These are phyloP conservation scores for Aspergillus funiculosus DNA, from an alignment of 495 filamentous ascomycete genomes.

Conservation along the genomic window DNA sequence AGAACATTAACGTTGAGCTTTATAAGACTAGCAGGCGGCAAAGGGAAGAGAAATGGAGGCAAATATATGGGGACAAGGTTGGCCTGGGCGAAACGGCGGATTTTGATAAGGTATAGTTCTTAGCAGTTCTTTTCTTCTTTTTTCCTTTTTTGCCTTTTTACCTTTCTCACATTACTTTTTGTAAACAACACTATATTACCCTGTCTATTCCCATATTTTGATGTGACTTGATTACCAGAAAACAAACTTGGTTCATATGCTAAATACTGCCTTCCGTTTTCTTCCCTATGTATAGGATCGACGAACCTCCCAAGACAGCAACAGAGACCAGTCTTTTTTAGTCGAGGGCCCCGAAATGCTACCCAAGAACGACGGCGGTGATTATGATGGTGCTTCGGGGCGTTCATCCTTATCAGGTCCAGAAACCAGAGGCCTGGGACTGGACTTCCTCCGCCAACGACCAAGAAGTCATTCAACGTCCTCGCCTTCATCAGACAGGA, in stretches of 20 bases:
- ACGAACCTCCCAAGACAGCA: conserved; percentile 27
- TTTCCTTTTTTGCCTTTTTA: conserved; percentile 7
- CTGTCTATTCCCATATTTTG: conserved; percentile 15
- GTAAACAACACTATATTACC: conserved; percentile 26
- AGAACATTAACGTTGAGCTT: conserved; percentile 32
- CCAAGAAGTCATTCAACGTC: conserved; percentile 36
- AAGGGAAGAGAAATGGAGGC: conserved; percentile 38
- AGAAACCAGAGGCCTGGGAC: conserved; percentile 18
- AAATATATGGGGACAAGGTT: conserved; percentile 35
- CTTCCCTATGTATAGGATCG: conserved; percentile 38
- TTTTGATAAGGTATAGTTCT: conserved; percentile 45
- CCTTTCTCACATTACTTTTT: conserved; percentile 23
- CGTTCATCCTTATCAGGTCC: conserved; percentile 20
- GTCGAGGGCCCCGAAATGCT: conserved; percentile 46
- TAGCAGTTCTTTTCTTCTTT: conserved; percentile 30
- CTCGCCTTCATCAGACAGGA: conserved; percentile 28
- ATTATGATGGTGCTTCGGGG: conserved; percentile 38
- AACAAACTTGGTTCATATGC: conserved; percentile 13
- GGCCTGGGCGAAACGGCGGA: conserved; percentile 29
- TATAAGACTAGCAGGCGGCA: conserved; percentile 34
- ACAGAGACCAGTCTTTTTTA: conserved; percentile 46
- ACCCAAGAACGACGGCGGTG: conserved; percentile 25
- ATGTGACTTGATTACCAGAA: conserved; percentile 15
- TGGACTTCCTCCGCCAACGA: conserved; percentile 25
- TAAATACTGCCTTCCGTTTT: conserved; percentile 34